A percentile compares a stretch with the other conserved stretches of the same genome.
phyloP scores from a whole-genome alignment of 2,329 filamentous ascomycete genomes.

The Immersiporthe knoxdaviesiana region DNA sequence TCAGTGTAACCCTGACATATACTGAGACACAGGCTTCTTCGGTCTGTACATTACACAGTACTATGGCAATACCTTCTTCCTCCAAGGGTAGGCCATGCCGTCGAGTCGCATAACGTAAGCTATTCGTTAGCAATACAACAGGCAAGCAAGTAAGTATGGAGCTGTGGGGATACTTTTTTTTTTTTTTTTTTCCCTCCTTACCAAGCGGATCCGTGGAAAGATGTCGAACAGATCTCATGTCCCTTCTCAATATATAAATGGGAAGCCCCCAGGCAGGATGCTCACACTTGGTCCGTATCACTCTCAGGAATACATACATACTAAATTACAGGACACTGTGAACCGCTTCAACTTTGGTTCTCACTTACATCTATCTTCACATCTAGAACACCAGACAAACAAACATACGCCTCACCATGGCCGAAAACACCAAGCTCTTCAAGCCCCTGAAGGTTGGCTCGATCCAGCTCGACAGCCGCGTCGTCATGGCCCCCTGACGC shows the following conservation, averaged over 20 bases:
- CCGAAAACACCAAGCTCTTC: constrained; percentile 43
- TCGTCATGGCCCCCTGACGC: constrained; percentile 62
- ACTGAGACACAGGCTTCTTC: background rate
- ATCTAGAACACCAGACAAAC: background rate
- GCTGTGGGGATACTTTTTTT: background rate
- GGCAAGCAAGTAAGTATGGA: background rate
- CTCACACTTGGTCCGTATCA: background rate
- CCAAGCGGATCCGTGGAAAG: background rate
- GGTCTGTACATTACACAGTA: no score
- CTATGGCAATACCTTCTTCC: background rate
- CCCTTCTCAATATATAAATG: constrained; percentile 3
- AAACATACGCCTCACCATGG: constrained; percentile 14
- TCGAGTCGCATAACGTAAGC: constrained; percentile 2
- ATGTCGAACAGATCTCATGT: background rate
- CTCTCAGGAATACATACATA: background rate
- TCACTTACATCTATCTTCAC: background rate
- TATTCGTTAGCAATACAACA: background rate
- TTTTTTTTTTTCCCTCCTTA: background rate
- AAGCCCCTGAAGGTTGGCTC: constrained; percentile 47
- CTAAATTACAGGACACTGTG: background rate
- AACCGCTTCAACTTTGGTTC: background rate
- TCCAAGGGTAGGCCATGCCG: background rate
- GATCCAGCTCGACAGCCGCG: constrained; percentile 44
- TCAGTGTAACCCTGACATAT: background rate
- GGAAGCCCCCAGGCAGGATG: background rate